phyloP scores from a whole-genome alignment of 352 stramenopile species.

The Phytophthora fragariaefolia region DNA sequence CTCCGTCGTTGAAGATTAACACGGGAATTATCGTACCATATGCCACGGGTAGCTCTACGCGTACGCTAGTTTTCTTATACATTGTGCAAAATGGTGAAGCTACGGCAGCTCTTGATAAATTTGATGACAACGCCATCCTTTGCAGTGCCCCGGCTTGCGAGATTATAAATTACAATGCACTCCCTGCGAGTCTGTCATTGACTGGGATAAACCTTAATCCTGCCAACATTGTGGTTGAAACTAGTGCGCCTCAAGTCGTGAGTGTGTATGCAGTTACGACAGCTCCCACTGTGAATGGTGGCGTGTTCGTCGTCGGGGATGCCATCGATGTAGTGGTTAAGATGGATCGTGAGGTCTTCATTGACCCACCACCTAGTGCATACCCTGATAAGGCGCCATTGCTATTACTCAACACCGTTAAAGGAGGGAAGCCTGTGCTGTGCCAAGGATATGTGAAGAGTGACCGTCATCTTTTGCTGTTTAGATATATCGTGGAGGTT shows the following conservation, averaged over 20 bases:
- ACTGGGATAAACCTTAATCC: conserved; percentile 49
- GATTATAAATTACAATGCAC: conserved; percentile 80
- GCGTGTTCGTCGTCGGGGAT: conserved; percentile 81
- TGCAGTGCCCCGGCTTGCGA: conserved; percentile 51
- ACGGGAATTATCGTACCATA: conserved; percentile 65
- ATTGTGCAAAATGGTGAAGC: conserved; percentile 63
- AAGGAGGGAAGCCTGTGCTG: conserved; percentile 53
- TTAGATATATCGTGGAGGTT: conserved; percentile 70
- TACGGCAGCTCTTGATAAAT: conserved; percentile 57
- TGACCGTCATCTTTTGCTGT: conserved; percentile 67
- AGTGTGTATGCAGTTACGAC: conserved; percentile 68
- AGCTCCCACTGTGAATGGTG: conserved; percentile 59
- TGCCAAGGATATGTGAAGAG: conserved; percentile 66
- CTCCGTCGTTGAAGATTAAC: conserved; percentile 63
- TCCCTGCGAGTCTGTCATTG: conserved; percentile 47
- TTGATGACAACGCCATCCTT: conserved; percentile 56
- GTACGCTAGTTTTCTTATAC: conserved; percentile 69
- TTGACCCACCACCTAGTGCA: conserved; percentile 72
- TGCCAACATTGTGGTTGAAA: conserved; percentile 65
- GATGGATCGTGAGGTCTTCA: conserved; percentile 77
- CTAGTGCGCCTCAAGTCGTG: conserved; percentile 57
- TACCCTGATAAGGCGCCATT: conserved; percentile 80
- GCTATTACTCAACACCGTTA: conserved; percentile 65
- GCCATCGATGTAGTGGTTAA: conserved; percentile 81
- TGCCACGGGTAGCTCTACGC: conserved; percentile 57